phyloP scores from a whole-genome alignment of 2,329 filamentous ascomycete genomes.

The Phaeoacremonium minimum region DNA sequence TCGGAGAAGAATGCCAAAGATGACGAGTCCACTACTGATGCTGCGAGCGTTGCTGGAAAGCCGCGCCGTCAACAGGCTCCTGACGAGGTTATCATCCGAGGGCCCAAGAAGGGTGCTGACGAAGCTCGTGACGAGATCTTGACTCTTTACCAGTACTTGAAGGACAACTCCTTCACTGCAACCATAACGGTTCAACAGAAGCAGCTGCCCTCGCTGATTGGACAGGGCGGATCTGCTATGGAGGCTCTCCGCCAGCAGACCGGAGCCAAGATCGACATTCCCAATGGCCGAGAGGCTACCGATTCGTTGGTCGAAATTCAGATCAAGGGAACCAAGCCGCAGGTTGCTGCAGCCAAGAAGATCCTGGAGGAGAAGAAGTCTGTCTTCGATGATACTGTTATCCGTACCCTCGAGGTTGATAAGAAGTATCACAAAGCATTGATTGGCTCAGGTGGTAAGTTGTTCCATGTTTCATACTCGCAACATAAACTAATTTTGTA shows the following conservation, averaged over 20 bases:
- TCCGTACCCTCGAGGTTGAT: constrained; percentile 82
- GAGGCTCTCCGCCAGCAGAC: constrained; percentile 82
- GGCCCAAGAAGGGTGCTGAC: constrained; percentile 89
- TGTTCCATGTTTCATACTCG: constrained; percentile 3
- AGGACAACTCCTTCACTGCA: constrained; percentile 79
- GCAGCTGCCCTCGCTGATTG: constrained; percentile 91
- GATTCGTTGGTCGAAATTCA: constrained; percentile 75
- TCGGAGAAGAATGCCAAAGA: constrained; percentile 61
- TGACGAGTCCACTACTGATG: constrained; percentile 67
- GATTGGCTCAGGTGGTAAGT: constrained; percentile 83
- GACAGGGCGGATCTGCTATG: constrained; percentile 83
- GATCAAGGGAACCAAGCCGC: constrained; percentile 86
- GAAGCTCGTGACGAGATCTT: constrained; percentile 88
- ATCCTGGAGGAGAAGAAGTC: constrained; percentile 80
- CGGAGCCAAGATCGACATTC: constrained; percentile 88
- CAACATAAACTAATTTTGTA: constrained; percentile 25
- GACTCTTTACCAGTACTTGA: constrained; percentile 81
- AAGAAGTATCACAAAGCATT: constrained; percentile 88
- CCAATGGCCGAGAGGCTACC: constrained; percentile 70
- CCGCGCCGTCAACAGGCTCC: constrained; percentile 68
- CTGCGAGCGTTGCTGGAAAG: constrained; percentile 62
- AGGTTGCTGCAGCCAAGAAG: constrained; percentile 90
- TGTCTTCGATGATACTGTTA: constrained; percentile 85
- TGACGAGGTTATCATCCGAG: constrained; percentile 87
- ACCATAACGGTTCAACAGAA: constrained; percentile 83